Percentiles rank a stretch among this genome's conserved stretches.
phyloP scores from a whole-genome alignment of 2,329 filamentous ascomycete genomes.

The Exophiala dermatitidis region DNA sequence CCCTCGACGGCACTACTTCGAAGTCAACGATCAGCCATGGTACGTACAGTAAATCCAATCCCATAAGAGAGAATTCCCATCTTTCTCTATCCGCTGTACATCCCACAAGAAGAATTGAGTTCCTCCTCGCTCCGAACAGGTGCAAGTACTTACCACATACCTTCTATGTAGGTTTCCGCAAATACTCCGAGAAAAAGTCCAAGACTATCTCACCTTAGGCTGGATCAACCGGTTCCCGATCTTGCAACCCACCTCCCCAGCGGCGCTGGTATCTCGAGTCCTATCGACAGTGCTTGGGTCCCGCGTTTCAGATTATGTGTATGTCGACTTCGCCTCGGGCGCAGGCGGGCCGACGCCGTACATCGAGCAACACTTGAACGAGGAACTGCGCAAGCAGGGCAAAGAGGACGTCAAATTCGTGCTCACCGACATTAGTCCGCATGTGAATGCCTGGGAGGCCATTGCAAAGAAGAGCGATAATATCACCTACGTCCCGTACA shows the following conservation, averaged over 20 bases:
- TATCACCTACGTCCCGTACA: constrained; percentile 52
- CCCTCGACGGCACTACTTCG: constrained; percentile 48
- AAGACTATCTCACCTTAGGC: constrained; percentile 56
- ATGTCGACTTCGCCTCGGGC: constrained; percentile 71
- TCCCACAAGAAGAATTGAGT: no score
- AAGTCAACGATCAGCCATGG: constrained; percentile 62
- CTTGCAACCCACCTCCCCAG: constrained; percentile 52
- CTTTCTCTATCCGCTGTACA: no score
- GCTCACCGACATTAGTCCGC: constrained; percentile 60
- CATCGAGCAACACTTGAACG: constrained; percentile 56
- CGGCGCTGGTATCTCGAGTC: constrained; percentile 52
- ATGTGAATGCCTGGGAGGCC: constrained; percentile 53
- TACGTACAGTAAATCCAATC: constrained; percentile 30
- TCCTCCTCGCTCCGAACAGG: no score
- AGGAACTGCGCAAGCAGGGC: constrained; percentile 25
- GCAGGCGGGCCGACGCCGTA: constrained; percentile 62
- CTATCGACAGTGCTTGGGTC: constrained; percentile 48
- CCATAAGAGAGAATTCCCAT: no score
- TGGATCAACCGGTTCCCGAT: constrained; percentile 57
- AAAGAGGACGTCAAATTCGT: constrained; percentile 47
- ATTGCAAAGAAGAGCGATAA: constrained; percentile 48
- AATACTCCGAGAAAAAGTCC: constrained; percentile 51
- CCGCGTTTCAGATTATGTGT: constrained; percentile 49
- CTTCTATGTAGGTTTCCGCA: constrained; percentile 63
- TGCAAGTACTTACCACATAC: no score